Evolutionary conservation across 208 protist species (phyloP), one percentile per base, ranked within the genome.

Genomic region (Leishmania major): DNA sequence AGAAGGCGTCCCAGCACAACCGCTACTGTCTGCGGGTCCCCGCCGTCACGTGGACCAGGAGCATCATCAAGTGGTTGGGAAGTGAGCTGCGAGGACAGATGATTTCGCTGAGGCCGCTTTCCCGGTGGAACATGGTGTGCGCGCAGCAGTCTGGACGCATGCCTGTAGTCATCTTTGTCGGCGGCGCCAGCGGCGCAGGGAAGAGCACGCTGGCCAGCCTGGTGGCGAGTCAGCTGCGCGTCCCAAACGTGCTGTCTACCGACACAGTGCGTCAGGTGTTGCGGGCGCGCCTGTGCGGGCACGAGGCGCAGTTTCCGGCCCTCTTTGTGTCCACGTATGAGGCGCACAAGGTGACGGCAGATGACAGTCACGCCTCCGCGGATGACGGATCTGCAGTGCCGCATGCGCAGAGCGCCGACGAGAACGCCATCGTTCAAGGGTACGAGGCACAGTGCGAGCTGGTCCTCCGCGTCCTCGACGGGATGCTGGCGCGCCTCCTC

Each of bases 181-280:
- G 96, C 43, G 97, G 97, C 64, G 98, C 97, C 1, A 97, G 92
- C 72, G 97, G 97, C 31, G 96, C 93, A 40, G 97, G 97, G 35
- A 99, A 99, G 84, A 96, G 89, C 66, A 98, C 96, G 0, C 81
- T 98, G 4, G 91, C 96, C 11, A 91, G 87, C 25, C 80, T 98
- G 13, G 78, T 98, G n/a, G 93, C 94, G 2, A 90, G 72, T n/a
- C 88, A 97, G 70, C 81, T 98, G 25, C 90, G 93, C 64, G 93
- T 98, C 43, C 83, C 87, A 19, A 92, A 92, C 45, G 89, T 98
- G 22, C 83, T 99, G 22, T 98, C 96, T 5, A 99, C 97, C 11
- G 97, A 99, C 81, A 97, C 89, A 15, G 94, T 99, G 43, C 88
- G 97, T 35, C 95, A 99, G 70, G 88, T 95, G 67, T 78, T 98